Percentiles rank a stretch among this genome's conserved stretches.
Evolutionary conservation across 225 moss, liverwort and hornwort species (phyloP).

Genomic region (Thuidium tamariscinum): DNA sequence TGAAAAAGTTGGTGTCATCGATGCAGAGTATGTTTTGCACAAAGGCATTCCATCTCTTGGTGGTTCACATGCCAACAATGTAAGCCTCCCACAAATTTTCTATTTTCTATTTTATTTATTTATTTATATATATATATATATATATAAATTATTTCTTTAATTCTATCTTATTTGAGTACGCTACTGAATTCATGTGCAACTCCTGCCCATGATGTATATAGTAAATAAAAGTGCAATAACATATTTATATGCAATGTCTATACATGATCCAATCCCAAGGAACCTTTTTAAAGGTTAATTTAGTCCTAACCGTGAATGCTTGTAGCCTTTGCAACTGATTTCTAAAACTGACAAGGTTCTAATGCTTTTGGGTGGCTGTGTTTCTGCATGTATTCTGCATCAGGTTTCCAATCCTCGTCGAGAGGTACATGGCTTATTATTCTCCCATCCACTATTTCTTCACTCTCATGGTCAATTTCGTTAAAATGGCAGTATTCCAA

Average conservation of each 20-base stretch:
- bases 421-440: not conserved
- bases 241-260: too few relatives aligned
- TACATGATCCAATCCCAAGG: too few relatives aligned
- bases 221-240: not conserved
- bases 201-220: not conserved
- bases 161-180: not conserved
- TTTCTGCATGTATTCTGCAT: not conserved
- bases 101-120: not conserved
- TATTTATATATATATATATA: too few relatives aligned
- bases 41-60: slow-evolving; percentile 68
- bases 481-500: too few relatives aligned
- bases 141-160: not conserved
- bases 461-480: too few relatives aligned
- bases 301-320: too few relatives aligned
- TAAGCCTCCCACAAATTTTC: not conserved
- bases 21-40: slow-evolving; percentile 68
- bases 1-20: slow-evolving; percentile 78
- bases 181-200: not conserved
- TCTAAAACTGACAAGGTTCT: not conserved
- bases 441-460: too few relatives aligned
- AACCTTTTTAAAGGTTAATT: too few relatives aligned
- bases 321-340: too few relatives aligned
- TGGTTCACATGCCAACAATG: slow-evolving; percentile 17
- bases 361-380: not conserved
- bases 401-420: not conserved